phyloP scores from a whole-genome alignment of 139 green algal species.

The Desmodesmus armatus region DNA sequence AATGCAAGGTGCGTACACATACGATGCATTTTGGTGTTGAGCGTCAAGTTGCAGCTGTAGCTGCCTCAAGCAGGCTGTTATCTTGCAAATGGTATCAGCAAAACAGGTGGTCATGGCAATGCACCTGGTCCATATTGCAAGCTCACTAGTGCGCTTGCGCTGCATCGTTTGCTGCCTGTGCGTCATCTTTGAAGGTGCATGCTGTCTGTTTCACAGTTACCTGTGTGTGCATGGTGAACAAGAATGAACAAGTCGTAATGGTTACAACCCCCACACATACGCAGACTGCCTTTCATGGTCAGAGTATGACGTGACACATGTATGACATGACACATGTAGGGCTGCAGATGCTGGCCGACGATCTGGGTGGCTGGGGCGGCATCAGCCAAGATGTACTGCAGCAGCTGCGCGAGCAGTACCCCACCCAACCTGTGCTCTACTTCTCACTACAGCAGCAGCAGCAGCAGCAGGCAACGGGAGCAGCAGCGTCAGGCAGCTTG shows the following conservation, averaged over 20 bases:
- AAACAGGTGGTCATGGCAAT: not conserved
- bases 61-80: not conserved
- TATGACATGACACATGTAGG: too few relatives aligned
- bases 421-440: constrained; percentile 20
- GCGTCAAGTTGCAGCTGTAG: not conserved
- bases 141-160: not conserved
- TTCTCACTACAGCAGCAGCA: constrained; percentile 39
- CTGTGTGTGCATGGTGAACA: too few relatives aligned
- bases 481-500: not conserved
- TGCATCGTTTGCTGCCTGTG: constrained; percentile 1
- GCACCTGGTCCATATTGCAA: too few relatives aligned
- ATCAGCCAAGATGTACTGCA: constrained; percentile 53
- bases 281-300: not conserved
- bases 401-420: constrained; percentile 47
- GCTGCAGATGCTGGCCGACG: constrained; percentile 75
- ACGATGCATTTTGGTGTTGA: not conserved
- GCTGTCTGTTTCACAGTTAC: too few relatives aligned
- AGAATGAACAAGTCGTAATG: not conserved
- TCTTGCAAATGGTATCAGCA: not conserved
- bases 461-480: not conserved
- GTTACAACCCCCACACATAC: not conserved
- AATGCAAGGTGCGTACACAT: constrained; percentile 55
- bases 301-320: too few relatives aligned
- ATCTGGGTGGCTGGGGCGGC: constrained; percentile 68
- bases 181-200: too few relatives aligned